Base-by-base conservation (phyloP, 129 eudicot species). In the Escallonia rubra region DNA sequence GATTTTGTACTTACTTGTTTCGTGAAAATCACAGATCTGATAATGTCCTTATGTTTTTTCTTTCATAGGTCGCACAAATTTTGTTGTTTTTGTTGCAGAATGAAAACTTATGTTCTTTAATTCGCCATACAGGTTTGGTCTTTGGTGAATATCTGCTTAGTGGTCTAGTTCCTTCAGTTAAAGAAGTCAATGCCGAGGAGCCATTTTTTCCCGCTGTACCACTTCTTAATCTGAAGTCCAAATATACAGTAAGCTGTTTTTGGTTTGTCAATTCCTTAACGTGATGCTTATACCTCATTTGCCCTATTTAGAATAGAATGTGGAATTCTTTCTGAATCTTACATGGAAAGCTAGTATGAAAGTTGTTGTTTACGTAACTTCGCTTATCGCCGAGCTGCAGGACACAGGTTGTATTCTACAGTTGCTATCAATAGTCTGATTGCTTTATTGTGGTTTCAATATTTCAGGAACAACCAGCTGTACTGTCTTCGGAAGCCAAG, bases 181-280 rank as follows among this genome's bases (percentile, higher is more conserved):
- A 81, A 77, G 99, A 94, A 73, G 97, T 90, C 66, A 94, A 94
- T 59, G 85, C 82, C 48, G 99, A 94, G 86, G 99, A 94, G 75
- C 99, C 99, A 55, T 81, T 94, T 62, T 87, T 94, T 67, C 97
- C 97, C 16, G 85, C 93, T 55, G 60, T 83, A 54, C 99, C 96
- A 58, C 68, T 72, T 73, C 79, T 87, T 56, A 70, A 76, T 79
- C 53, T 87, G 69, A 94, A 82, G 72, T 84, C 90, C 57, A 46
- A 79, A 47, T 62, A 70, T 75, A 75, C 77, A 81, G 97, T 89
- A 81, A 76, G 90, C 80, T 72, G 40, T 11, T 2, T 23, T 63
- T 65, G n/a, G 3, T 40, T 56, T 68, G 9, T 55, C 62, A 56
- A 23, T 23, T 23, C 34, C 63, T 56, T 52, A 63, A 13, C 43